Evolutionary conservation across 495 filamentous ascomycete genomes (phyloP).

Genomic region (Penicillium malachiteum): DNA sequence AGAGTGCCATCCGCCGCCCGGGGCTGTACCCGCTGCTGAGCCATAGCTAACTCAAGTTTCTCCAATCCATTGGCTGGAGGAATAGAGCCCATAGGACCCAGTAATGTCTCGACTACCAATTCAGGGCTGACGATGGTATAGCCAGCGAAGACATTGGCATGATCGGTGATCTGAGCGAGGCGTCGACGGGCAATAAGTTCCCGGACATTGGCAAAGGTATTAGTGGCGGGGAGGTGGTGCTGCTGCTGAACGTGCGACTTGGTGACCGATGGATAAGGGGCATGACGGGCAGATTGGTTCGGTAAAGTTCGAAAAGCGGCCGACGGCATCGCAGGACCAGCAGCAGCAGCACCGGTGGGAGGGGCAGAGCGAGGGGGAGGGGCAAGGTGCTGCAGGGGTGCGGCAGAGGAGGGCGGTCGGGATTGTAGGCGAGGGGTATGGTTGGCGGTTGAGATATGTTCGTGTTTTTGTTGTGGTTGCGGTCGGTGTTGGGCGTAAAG

Average conservation of each 20-base stretch:
- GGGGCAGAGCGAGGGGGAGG: slow-evolving; percentile 35
- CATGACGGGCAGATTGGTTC: slow-evolving; percentile 44
- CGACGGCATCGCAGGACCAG: slow-evolving; percentile 50
- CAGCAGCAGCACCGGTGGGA: slow-evolving; percentile 41
- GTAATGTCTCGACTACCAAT: slow-evolving; percentile 46
- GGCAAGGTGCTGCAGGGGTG: slow-evolving; percentile 40
- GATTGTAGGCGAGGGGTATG: slow-evolving; percentile 25
- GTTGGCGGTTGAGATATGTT: slow-evolving; percentile 10
- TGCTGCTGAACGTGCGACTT: slow-evolving; percentile 42
- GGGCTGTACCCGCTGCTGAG: slow-evolving; percentile 49
- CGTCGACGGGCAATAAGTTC: slow-evolving; percentile 50
- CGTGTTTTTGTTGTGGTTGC: slow-evolving; percentile 22
- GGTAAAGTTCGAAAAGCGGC: slow-evolving; percentile 46
- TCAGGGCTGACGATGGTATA: slow-evolving; percentile 50
- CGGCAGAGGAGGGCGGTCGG: slow-evolving; percentile 39
- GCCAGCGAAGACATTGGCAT: slow-evolving; percentile 50
- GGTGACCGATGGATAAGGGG: slow-evolving; percentile 41
- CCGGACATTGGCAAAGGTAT: slow-evolving; percentile 50
- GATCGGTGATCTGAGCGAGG: slow-evolving; percentile 51
- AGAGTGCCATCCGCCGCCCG: slow-evolving; percentile 44
- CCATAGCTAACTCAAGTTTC: slow-evolving; percentile 50
- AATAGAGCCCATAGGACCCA: slow-evolving; percentile 50
- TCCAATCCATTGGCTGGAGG: slow-evolving; percentile 45
- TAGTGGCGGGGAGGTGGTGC: slow-evolving; percentile 40
- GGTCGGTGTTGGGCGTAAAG: slow-evolving; percentile 27